Evolutionary conservation across 768 basidiomycete genomes (phyloP).

Genomic region (Daedaleopsis sinensis): DNA sequence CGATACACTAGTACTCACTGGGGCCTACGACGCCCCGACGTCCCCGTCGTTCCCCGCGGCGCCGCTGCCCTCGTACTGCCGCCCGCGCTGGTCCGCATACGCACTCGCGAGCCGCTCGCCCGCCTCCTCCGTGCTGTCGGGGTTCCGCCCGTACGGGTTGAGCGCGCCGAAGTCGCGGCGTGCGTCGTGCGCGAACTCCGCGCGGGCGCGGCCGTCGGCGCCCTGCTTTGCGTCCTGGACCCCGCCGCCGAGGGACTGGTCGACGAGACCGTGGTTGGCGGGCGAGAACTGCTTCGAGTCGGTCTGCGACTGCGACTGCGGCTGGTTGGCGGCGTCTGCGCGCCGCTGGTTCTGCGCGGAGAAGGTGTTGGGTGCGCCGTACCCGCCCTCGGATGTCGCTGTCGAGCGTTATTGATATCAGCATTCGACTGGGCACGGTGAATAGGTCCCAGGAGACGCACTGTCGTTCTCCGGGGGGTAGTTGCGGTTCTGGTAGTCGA

Average conservation of each 20-base stretch:
- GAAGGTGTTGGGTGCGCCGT: slow-evolving; percentile 25
- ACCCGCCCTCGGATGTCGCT: slow-evolving; percentile 35
- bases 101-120: slow-evolving; percentile 23
- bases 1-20: neutral
- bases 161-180: slow-evolving; percentile 27
- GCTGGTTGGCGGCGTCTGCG: neutral
- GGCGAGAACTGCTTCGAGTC: neutral
- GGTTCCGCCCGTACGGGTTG: slow-evolving; percentile 29
- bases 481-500: slow-evolving; percentile 22
- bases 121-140: slow-evolving; percentile 23
- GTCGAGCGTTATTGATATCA: neutral
- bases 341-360: slow-evolving; percentile 12
- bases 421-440: neutral
- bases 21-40: slow-evolving; percentile 8
- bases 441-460: slow-evolving; percentile 21
- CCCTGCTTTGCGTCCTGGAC: slow-evolving; percentile 33
- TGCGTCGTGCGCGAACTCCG: slow-evolving; percentile 26
- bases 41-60: slow-evolving; percentile 21
- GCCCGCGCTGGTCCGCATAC: slow-evolving; percentile 22
- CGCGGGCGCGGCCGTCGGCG: slow-evolving; percentile 23
- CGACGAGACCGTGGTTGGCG: slow-evolving; percentile 23
- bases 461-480: slow-evolving; percentile 29
- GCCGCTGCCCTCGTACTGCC: slow-evolving; percentile 26
- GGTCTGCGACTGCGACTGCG: neutral
- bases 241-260: slow-evolving; percentile 29